Conservation (phyloP, 208 protist genomes). For the Acanthamoeba culbertsoni region DNA sequence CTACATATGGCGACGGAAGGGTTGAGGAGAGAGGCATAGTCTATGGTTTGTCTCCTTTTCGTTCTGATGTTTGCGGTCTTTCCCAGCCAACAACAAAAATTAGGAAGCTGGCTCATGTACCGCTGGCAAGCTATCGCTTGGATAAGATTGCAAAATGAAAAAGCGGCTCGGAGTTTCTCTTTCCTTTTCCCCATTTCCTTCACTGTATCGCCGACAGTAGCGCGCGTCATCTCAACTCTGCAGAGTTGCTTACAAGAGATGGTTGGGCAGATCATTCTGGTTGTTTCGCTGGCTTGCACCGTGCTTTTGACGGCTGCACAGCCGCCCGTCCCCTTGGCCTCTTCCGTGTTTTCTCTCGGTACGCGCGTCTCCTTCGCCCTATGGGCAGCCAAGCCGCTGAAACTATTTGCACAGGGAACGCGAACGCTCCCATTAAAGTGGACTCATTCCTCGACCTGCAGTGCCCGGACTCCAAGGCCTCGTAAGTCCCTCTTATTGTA, state of each 20-base stretch:
- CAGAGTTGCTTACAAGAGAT: too few species aligned
- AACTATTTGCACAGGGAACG: background rate
- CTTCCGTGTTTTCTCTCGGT: background rate
- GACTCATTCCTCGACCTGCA: constrained; percentile 68
- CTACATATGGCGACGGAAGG: background rate
- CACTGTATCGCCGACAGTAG: background rate
- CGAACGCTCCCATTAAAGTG: constrained; percentile 52
- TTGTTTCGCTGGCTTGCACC: background rate
- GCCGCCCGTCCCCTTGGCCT: background rate
- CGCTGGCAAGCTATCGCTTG: too few species aligned
- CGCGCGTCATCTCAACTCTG: background rate
- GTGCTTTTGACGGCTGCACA: background rate
- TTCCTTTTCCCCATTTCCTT: too few species aligned
- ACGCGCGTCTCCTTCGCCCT: background rate
- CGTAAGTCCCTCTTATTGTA: background rate
- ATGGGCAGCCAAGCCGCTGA: background rate
- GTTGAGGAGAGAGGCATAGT: too few species aligned
- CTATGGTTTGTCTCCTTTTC: too few species aligned
- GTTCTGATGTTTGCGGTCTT: too few species aligned
- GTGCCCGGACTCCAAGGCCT: constrained; percentile 64
- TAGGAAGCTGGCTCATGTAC: too few species aligned
- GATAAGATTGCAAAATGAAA: too few species aligned
- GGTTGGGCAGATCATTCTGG: background rate
- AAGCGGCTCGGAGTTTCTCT: too few species aligned
- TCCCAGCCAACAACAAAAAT: too few species aligned